Evolutionary conservation across 148 eudicot genomes (phyloP).

Genomic region (Fallopia convolvulus): DNA sequence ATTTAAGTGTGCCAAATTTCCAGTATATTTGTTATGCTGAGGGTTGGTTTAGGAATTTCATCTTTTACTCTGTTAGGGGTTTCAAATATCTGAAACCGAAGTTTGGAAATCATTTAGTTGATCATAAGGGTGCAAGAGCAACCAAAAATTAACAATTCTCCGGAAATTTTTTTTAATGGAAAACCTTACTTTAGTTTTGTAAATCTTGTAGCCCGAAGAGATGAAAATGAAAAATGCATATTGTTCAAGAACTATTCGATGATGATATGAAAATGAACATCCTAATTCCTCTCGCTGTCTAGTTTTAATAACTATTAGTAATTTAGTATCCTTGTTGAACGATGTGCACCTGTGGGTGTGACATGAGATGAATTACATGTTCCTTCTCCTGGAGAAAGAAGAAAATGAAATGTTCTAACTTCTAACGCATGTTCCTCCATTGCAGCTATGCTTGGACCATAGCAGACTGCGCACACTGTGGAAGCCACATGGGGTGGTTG

Average conservation of each 20-base stretch:
- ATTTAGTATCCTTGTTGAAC: too few relatives aligned
- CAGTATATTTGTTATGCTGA: background rate
- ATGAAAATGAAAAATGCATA: background rate
- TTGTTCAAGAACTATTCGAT: background rate
- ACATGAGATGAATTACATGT: too few relatives aligned
- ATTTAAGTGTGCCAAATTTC: background rate
- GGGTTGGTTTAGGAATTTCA: background rate
- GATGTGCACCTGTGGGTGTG: too few relatives aligned
- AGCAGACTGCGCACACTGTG: conserved; percentile 69
- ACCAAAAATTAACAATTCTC: background rate
- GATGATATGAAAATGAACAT: background rate
- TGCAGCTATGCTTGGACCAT: conserved; percentile 94
- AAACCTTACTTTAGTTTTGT: background rate
- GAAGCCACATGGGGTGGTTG: conserved; percentile 82
- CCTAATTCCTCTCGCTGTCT: background rate
- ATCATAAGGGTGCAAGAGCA: background rate
- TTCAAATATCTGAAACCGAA: background rate
- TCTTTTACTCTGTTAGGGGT: background rate
- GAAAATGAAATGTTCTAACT: background rate
- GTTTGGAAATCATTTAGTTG: background rate
- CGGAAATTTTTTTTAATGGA: background rate
- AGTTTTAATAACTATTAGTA: background rate
- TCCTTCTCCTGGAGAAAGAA: too few relatives aligned
- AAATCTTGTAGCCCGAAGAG: background rate
- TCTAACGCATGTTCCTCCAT: background rate